phyloP scores from a whole-genome alignment of 495 filamentous ascomycete genomes.

The Penicillium parvum region DNA sequence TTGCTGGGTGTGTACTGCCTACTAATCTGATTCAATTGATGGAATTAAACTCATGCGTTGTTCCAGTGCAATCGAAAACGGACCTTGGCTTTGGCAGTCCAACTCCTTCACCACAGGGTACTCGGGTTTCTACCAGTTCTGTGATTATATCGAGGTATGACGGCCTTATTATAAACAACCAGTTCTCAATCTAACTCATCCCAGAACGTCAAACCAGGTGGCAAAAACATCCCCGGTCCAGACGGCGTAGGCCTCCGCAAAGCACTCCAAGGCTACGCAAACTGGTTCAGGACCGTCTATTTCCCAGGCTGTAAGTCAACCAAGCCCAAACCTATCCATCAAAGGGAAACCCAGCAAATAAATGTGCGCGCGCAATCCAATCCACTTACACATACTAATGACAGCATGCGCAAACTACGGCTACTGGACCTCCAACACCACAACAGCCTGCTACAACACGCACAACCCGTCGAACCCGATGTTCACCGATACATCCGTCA shows the following conservation, averaged over 20 bases:
- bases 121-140: constrained; percentile 53
- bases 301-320: constrained; percentile 48
- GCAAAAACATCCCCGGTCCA: constrained; percentile 28
- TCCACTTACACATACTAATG: constrained; percentile 5
- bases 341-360: too few relatives aligned
- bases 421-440: constrained; percentile 39
- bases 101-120: constrained; percentile 45
- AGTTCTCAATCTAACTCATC: constrained; percentile 1
- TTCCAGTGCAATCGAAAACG: constrained; percentile 48
- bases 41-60: constrained; percentile 14
- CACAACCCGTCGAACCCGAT: constrained; percentile 52
- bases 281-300: constrained; percentile 44
- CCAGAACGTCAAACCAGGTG: constrained; percentile 29
- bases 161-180: not conserved
- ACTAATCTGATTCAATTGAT: not conserved
- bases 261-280: constrained; percentile 51
- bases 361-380: too few relatives aligned
- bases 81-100: constrained; percentile 57
- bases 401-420: constrained; percentile 42
- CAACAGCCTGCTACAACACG: constrained; percentile 54
- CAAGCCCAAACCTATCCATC: too few relatives aligned
- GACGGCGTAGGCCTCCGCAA: constrained; percentile 52
- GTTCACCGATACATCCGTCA: constrained; percentile 51
- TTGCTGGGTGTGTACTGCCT: constrained; percentile 38
- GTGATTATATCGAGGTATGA: constrained; percentile 45